Percentiles rank a stretch among this genome's conserved stretches.
Evolutionary conservation across 495 filamentous ascomycete species (phyloP).

Genomic region (Talaromyces thailandensis): DNA sequence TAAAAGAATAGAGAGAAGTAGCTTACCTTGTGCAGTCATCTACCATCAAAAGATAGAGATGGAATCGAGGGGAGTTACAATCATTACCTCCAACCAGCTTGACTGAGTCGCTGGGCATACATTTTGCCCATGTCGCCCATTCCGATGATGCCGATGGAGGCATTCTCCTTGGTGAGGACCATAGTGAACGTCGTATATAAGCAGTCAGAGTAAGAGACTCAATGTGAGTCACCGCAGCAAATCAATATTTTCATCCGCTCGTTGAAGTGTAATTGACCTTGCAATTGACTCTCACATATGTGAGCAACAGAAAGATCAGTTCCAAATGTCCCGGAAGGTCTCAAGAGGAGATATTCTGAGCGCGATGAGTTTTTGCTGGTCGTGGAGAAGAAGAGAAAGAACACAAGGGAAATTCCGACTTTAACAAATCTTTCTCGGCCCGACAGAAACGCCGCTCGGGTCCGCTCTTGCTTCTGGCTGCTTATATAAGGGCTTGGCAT

Average conservation of each 20-base stretch:
- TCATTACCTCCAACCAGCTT: constrained; percentile 89
- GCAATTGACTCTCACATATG: background rate
- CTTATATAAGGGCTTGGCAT: constrained; percentile 13
- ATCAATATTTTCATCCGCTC: background rate
- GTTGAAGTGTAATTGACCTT: background rate
- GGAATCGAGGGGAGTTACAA: constrained; percentile 8
- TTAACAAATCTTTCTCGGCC: constrained; percentile 31
- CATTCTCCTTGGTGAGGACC: constrained; percentile 48
- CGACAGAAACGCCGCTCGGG: constrained; percentile 15
- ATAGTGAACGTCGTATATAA: constrained; percentile 13
- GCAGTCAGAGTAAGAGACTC: background rate
- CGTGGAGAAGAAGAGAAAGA: constrained; percentile 3
- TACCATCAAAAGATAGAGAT: constrained; percentile 5
- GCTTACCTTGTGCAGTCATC: background rate
- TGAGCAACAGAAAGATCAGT: background rate
- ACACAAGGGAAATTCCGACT: constrained; percentile 13
- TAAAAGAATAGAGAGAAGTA: constrained; percentile 9
- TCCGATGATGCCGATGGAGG: constrained; percentile 84
- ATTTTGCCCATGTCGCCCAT: constrained; percentile 99
- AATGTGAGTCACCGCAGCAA: background rate
- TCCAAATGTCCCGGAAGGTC: background rate
- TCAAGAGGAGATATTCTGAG: background rate
- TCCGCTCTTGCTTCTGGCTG: background rate
- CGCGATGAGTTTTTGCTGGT: background rate
- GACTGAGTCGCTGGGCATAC: constrained; percentile 83